Base-by-base conservation (phyloP, 306 rosid genomes). In the Quillaja saponaria region DNA sequence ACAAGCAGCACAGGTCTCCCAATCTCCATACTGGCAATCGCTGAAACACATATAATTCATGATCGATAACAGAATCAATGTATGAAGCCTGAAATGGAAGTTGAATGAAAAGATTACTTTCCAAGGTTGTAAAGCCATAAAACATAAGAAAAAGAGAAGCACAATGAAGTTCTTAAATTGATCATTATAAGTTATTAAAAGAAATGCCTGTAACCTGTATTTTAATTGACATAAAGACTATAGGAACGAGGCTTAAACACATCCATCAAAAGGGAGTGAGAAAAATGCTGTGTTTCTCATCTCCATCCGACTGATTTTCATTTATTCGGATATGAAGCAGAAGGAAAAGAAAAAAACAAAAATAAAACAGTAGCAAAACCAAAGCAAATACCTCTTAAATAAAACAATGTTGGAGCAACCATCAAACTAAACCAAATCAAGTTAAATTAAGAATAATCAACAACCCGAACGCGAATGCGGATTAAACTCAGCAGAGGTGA, bases 11-110 rank as follows among this genome's bases (percentile, higher is more conserved):
- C 72, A 63, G 62, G 84, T 81, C 76, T 73, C 67, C 48, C 51
- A 80, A 71, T 80, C 81, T 75, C 90, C 88, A 58, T 38, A 57
- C 72, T 69, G 78, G 76, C 73, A 62, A 58, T 72, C 34, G 53
- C 76, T 64, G 73, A 60, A 80, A 17, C 78, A 74, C 73, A 69
- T 47, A 67, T 68, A 63, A 55, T 66, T 77, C 90, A 76, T 80
- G 71, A 63, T 41, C 51, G 61, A 76, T 60, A 60, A 50, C 53
- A 47, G 50, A 74, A 76, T 71, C 83, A 81, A 61, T 55, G 44
- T 39, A 25, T 25, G 68, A 35, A 40, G 61, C 83, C 83, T 83
- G 84, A 80, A 75, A 72, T 51, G 76, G 18, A 47, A 72, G 15
- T 48, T 40, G 21, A 60, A 69, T 17, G 39, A 66, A 45, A 28